Base-by-base conservation (phyloP, 2,329 filamentous ascomycete species). In the Neophaeococcomyces mojaviensis region DNA sequence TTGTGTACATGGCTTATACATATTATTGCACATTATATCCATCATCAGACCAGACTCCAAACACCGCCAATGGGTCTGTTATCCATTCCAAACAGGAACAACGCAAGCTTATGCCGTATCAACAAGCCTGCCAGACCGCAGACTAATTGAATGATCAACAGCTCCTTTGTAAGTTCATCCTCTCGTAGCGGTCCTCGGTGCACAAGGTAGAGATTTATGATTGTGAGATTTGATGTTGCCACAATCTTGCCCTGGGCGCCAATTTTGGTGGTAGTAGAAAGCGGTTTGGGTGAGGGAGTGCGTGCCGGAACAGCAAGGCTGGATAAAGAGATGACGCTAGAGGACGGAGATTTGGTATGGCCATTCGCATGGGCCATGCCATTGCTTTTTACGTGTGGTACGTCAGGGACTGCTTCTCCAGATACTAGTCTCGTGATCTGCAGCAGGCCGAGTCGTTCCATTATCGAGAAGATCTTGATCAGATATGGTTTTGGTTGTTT, bases 161-260 rank as follows among this genome's bases (percentile, higher is more conserved):
- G 75, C 63, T 92, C 87, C 61, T 80, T 71, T 20, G 88, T 86
- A 44, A 98, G 73, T 37, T 79, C 76, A 66, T 95, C 86, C 64
- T 98, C 92, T 51, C 86, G 78, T 73, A 94, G 78, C 2, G 92
- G 89, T 0, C 92, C 92, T 63, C 89, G 83, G 86, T 88, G 94
- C 42, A 97, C 86, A 51, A 98, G 72, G 90, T 90, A 98, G 46
- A 98, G 75, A 63, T 98, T 98, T 55, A 98, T 73, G 39, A 98
- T 77, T 7, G 92, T 98, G 52, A 98, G 76, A 65, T 98, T 98
- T 54, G 81, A 88, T 16, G 82, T 90, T 66, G 92, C 84, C 19
- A 79, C 70, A 57, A 97, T 84, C 10, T 48, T 42, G 19, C 41
- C 41, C 24, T 54, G 74, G 68, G 7, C 86, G 86, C 41, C 41